These are phyloP conservation scores for Pleurotus cornucopiae DNA, from an alignment of 768 basidiomycete genomes.

Conservation along the genomic window DNA sequence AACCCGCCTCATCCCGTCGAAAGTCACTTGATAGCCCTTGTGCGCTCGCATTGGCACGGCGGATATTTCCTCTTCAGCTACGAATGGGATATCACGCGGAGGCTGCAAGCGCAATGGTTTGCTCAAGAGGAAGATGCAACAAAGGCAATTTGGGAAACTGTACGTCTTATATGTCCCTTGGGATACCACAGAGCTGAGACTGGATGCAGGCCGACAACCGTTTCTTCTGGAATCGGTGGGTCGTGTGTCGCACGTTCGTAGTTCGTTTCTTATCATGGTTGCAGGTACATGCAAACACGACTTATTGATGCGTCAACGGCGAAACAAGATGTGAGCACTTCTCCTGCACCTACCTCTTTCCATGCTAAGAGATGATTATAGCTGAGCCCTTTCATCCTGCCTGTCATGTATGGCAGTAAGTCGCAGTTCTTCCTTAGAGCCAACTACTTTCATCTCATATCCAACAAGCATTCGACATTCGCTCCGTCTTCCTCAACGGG, in stretches of 20 bases:
- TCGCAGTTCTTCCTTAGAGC: slow-evolving; percentile 17
- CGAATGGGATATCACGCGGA: slow-evolving; percentile 82
- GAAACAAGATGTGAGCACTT: slow-evolving; percentile 58
- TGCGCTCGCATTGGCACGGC: slow-evolving; percentile 75
- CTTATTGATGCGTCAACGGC: slow-evolving; percentile 35
- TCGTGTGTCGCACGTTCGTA: background rate
- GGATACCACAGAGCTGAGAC: background rate
- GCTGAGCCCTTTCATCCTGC: slow-evolving; percentile 88
- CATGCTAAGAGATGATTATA: slow-evolving; percentile 26
- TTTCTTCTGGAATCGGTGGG: slow-evolving; percentile 95
- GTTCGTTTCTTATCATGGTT: slow-evolving; percentile 26
- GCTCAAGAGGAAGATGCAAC: slow-evolving; percentile 44
- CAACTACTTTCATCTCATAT: slow-evolving; percentile 8
- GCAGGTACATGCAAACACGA: slow-evolving; percentile 34
- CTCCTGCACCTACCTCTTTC: background rate
- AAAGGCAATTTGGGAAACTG: slow-evolving; percentile 74
- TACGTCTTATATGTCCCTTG: slow-evolving; percentile 29
- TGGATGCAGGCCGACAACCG: slow-evolving; percentile 79
- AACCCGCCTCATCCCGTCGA: slow-evolving; percentile 83
- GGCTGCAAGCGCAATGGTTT: slow-evolving; percentile 79
- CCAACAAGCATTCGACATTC: slow-evolving; percentile 77
- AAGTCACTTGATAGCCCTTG: slow-evolving; percentile 78
- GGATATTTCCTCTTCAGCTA: slow-evolving; percentile 92
- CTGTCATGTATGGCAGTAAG: slow-evolving; percentile 92
- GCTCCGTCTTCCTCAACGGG: slow-evolving; percentile 69